These are phyloP conservation scores for Phragmites australis DNA, from an alignment of 176 grass and related monocot genomes.

Conservation along the genomic window DNA sequence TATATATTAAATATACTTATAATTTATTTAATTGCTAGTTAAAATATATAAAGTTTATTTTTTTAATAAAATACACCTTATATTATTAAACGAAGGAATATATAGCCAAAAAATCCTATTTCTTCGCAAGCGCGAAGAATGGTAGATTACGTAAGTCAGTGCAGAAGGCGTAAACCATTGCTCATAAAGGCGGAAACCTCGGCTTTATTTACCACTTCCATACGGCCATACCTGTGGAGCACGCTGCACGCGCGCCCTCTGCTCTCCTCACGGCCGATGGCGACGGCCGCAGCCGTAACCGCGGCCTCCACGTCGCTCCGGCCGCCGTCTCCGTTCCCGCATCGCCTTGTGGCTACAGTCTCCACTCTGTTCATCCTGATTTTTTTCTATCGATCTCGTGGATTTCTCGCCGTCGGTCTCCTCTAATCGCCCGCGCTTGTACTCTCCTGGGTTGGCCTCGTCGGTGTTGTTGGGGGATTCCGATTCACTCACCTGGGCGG, in stretches of 20 bases:
- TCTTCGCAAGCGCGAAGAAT: background rate
- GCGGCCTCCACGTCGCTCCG: conserved; percentile 35
- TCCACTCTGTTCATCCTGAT: background rate
- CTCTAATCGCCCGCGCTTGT: background rate
- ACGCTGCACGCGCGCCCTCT: background rate
- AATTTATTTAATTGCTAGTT: too few species aligned
- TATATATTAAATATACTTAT: too few species aligned
- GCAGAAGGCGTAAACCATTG: background rate
- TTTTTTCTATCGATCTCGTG: background rate
- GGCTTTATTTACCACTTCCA: background rate
- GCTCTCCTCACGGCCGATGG: conserved; percentile 22
- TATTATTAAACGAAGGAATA: too few species aligned
- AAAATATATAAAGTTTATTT: too few species aligned
- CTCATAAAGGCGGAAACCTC: background rate
- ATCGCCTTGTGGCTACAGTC: conserved; percentile 12
- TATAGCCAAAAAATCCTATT: too few species aligned
- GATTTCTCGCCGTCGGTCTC: background rate
- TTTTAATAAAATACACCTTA: too few species aligned
- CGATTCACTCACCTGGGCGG: background rate
- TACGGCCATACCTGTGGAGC: conserved; percentile 21
- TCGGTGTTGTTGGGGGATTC: conserved; percentile 17
- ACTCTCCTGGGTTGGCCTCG: conserved; percentile 1
- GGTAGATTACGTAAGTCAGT: background rate
- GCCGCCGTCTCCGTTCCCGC: background rate
- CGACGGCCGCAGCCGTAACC: background rate